Evolutionary conservation across 441 rosid species (phyloP).

Genomic region (Breynia disticha): DNA sequence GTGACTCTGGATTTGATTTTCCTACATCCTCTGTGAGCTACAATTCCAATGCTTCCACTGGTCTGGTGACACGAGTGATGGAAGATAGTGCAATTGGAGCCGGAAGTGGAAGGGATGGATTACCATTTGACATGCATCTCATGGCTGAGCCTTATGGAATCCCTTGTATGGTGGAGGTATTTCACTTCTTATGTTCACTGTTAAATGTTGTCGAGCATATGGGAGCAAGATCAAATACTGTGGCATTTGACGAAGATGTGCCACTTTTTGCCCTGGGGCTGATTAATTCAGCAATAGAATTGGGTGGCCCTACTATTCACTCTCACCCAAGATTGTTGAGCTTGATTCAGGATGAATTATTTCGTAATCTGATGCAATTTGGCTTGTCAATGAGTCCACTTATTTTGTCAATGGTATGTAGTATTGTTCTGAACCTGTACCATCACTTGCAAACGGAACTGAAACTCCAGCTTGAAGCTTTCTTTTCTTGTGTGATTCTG

Average conservation of each 20-base stretch:
- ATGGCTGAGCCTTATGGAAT: conserved; percentile 78
- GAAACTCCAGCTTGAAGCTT: conserved; percentile 90
- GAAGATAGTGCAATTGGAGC: conserved; percentile 33
- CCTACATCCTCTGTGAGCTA: conserved; percentile 23
- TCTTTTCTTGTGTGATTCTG: conserved; percentile 81
- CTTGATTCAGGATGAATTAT: conserved; percentile 74
- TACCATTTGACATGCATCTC: too few species aligned
- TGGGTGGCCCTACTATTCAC: conserved; percentile 63
- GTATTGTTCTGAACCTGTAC: conserved; percentile 83
- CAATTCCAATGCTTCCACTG: conserved; percentile 24
- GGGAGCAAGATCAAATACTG: conserved; percentile 56
- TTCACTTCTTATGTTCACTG: conserved; percentile 76
- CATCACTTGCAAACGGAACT: conserved; percentile 66
- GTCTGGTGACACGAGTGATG: conserved; percentile 34
- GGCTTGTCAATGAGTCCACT: conserved; percentile 90
- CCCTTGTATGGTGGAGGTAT: conserved; percentile 91
- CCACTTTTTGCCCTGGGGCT: conserved; percentile 92
- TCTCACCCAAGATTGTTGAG: conserved; percentile 54
- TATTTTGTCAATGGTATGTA: conserved; percentile 79
- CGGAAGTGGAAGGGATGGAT: conserved; percentile 29
- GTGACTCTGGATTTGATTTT: conserved; percentile 24
- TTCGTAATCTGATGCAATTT: conserved; percentile 75
- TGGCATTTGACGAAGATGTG: conserved; percentile 89
- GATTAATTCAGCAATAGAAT: conserved; percentile 80
- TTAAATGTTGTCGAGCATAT: conserved; percentile 58